phyloP scores from a whole-genome alignment of 306 rosid genomes.

The Malus fusca region DNA sequence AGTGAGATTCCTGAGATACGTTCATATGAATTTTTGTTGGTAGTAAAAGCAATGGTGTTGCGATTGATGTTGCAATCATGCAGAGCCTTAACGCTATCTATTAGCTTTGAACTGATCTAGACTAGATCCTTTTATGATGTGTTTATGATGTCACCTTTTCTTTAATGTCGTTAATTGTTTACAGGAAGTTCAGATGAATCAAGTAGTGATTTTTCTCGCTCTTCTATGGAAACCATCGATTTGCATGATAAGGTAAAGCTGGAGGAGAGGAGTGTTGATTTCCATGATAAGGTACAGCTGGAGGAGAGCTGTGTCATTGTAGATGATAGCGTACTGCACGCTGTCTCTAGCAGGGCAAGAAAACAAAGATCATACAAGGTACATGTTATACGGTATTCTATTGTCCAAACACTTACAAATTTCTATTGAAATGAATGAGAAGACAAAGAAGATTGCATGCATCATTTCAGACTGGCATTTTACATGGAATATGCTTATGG shows the following conservation, averaged over 20 bases:
- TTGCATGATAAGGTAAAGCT: slow-evolving; percentile 41
- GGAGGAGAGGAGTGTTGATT: slow-evolving; percentile 6
- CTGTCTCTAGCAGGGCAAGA: slow-evolving; percentile 44
- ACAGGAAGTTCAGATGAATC: slow-evolving; percentile 32
- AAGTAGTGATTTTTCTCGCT: slow-evolving; percentile 6
- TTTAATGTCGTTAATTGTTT: slow-evolving; percentile 10
- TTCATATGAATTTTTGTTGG: not conserved
- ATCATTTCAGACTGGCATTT: not conserved
- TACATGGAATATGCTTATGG: not conserved
- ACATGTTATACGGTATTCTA: not conserved
- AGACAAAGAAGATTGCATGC: not conserved
- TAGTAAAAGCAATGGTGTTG: not conserved
- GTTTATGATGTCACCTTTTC: not conserved
- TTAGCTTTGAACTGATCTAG: not conserved
- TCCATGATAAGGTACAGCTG: slow-evolving; percentile 29
- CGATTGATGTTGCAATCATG: not conserved
- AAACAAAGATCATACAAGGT: slow-evolving; percentile 81
- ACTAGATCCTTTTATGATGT: not conserved
- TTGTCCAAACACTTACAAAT: not conserved
- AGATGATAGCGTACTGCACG: slow-evolving; percentile 47
- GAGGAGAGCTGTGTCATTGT: slow-evolving; percentile 43
- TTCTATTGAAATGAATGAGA: not conserved
- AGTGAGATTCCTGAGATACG: no score
- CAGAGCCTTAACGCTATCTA: not conserved
- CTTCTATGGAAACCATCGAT: slow-evolving; percentile 47